Base-by-base conservation (phyloP, 257 asterid genomes). In the Przewalskia tangutica region DNA sequence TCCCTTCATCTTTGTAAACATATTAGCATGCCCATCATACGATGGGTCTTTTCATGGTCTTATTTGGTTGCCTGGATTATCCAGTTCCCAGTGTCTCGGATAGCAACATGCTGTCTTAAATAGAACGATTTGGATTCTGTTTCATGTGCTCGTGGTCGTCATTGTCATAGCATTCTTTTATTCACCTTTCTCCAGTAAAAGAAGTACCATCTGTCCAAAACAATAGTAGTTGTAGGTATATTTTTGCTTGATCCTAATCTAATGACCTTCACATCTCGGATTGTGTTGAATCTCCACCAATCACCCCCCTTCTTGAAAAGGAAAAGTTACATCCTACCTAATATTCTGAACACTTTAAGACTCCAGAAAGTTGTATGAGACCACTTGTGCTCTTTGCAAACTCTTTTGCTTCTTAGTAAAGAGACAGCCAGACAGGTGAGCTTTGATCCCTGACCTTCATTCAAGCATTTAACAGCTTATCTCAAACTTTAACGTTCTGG, bases 341-440 rank as follows among this genome's bases (percentile, higher is more conserved):
- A 50, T 50, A 73, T 23, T 71, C 23, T 48, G 60, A 73, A 73
- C 59, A 48, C 18, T 48, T 73, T 48, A 20, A 48, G 38, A 50
- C 79, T 73, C 44, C 60, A 48, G 79, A 73, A 73, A 73, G 59
- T 48, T 73, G 60, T 73, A 48, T 50, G 79, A 73, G 60, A 73
- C 44, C 38, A 27, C 60, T 73, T 73, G 40, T 13, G 62, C 54
- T 71, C 58, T 12, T 73, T 46, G 42, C 79, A 5, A 73, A 48
- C 79, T 48, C 36, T 71, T 68, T 71, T 18, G 18, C 78, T 46
- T 71, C 11, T 44, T 71, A 44, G 58, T 71, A 11, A 11, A 71
- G 58, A 70, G 44, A 46, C n/a, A n/a, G n/a, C n/a, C n/a, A n/a
- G n/a, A n/a, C 44, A 46, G 58, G 58, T 1, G 58, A 18, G 4